A percentile compares a stretch with the other conserved stretches of the same genome.
These are phyloP conservation scores for Phenoliferia sp. DNA, from an alignment of 1,284 basidiomycete genomes.

Conservation along the genomic window DNA sequence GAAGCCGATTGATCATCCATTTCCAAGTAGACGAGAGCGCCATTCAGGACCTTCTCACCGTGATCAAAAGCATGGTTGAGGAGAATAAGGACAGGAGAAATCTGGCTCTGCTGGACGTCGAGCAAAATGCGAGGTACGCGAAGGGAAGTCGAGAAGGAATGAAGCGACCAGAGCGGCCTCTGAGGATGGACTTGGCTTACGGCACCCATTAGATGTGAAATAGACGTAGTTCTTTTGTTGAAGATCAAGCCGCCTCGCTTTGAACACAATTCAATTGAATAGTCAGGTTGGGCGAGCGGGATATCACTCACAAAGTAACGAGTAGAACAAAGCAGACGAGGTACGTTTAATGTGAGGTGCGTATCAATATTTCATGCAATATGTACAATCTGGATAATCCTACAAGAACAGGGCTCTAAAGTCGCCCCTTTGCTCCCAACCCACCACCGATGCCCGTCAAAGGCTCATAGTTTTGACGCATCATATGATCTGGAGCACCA, in stretches of 20 bases:
- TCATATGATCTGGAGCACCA: constrained; percentile 20
- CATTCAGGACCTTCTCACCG: constrained; percentile 48
- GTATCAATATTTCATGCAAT: not conserved
- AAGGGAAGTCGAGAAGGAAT: constrained; percentile 2
- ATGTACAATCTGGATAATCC: not conserved
- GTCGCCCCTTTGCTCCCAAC: constrained; percentile 25
- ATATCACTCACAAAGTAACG: too few species aligned
- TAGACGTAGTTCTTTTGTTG: not conserved
- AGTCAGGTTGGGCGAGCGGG: too few species aligned
- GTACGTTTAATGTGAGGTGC: not conserved
- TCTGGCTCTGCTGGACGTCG: constrained; percentile 16
- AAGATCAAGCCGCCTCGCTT: too few species aligned
- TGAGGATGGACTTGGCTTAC: constrained; percentile 8
- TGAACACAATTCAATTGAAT: too few species aligned
- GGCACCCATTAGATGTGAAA: not conserved
- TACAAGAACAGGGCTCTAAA: not conserved
- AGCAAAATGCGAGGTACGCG: constrained; percentile 23
- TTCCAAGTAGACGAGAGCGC: constrained; percentile 78
- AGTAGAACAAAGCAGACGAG: not conserved
- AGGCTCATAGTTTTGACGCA: constrained; percentile 29
- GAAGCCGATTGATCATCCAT: constrained; percentile 77
- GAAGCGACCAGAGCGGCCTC: not conserved
- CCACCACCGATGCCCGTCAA: constrained; percentile 22
- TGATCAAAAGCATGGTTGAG: constrained; percentile 41
- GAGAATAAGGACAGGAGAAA: constrained; percentile 28